Evolutionary conservation across 2,329 filamentous ascomycete genomes (phyloP).

Genomic region (Stemphylium vesicarium): DNA sequence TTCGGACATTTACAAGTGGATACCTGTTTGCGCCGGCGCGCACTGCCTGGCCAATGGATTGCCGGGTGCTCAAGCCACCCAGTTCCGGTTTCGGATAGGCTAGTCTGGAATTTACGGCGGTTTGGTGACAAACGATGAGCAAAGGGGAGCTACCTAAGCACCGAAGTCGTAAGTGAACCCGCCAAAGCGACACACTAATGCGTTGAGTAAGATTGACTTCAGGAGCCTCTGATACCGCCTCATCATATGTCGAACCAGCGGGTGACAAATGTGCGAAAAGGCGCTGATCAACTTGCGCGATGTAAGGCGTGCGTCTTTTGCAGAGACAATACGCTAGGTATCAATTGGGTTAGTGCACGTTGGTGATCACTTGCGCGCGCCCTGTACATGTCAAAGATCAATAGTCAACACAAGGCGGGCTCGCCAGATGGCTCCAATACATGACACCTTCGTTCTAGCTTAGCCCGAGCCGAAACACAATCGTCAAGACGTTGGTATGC

Average conservation of each 20-base stretch:
- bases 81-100: neutral
- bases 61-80: neutral
- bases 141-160: neutral
- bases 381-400: constrained; percentile 12
- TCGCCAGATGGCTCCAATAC: neutral
- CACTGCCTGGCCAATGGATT: neutral
- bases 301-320: constrained; percentile 10
- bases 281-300: neutral
- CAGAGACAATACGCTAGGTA: neutral
- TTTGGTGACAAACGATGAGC: neutral
- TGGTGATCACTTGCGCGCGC: constrained; percentile 3
- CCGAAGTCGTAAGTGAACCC: neutral
- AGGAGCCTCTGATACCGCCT: neutral
- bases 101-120: neutral
- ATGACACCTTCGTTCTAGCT: neutral
- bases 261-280: neutral
- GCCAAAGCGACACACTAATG: neutral
- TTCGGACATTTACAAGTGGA: neutral
- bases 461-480: neutral
- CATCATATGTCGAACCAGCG: neutral
- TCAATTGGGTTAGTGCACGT: constrained; percentile 2
- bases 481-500: neutral
- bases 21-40: neutral
- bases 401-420: neutral
- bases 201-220: neutral